phyloP scores from a whole-genome alignment of 176 grass and related monocot species.

The Elaeis guineensis region DNA sequence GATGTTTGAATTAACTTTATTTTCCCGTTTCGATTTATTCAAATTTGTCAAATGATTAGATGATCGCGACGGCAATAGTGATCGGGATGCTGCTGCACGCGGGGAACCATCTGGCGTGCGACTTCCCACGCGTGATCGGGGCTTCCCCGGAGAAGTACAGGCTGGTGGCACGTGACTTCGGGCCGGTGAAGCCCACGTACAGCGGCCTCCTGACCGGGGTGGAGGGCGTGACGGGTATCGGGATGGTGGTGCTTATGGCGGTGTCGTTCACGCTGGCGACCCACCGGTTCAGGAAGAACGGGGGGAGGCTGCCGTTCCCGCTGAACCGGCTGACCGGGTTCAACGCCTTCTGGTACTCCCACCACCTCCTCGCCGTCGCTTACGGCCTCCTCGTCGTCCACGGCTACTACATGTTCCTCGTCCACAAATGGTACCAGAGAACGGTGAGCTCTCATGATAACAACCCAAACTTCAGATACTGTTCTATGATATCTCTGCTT shows the following conservation, averaged over 20 bases:
- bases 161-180: slow-evolving; percentile 60
- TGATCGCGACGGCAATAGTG: slow-evolving; percentile 95
- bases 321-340: slow-evolving; percentile 74
- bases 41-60: slow-evolving; percentile 23
- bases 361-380: slow-evolving; percentile 76
- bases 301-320: slow-evolving; percentile 39
- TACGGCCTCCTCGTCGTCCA: slow-evolving; percentile 67
- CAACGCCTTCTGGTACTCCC: slow-evolving; percentile 99
- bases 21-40: too few relatives aligned
- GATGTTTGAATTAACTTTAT: too few relatives aligned
- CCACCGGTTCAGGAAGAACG: slow-evolving; percentile 86
- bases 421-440: slow-evolving; percentile 63
- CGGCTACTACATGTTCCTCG: slow-evolving; percentile 88
- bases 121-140: slow-evolving; percentile 78
- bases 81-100: slow-evolving; percentile 79
- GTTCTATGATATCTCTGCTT: too few relatives aligned
- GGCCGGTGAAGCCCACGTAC: slow-evolving; percentile 46
- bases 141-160: slow-evolving; percentile 48
- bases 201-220: slow-evolving; percentile 41
- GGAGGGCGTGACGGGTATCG: slow-evolving; percentile 69
- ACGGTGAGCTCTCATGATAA: slow-evolving; percentile 36
- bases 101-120: slow-evolving; percentile 89
- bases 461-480: too few relatives aligned
- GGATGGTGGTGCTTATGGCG: slow-evolving; percentile 75
- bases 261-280: slow-evolving; percentile 93